Evolutionary conservation across 805 yeast genomes (phyloP), one percentile per base, ranked within the genome.

Genomic region (Wickerhamomyces canadensis): DNA sequence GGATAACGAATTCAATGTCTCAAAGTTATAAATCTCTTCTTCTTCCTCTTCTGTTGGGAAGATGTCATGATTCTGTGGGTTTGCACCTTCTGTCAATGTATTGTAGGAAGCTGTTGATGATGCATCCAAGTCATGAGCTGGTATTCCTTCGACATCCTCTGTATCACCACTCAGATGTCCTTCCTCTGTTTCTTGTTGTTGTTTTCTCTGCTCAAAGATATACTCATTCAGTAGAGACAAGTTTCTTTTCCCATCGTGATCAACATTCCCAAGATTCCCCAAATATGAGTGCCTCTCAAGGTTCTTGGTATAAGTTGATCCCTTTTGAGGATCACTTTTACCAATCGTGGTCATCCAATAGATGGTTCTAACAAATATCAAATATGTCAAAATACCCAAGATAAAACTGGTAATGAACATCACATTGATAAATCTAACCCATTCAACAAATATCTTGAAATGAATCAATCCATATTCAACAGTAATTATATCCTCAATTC

Each of bases 291-390:
- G 10, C 10, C 7, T 21, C 10, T 21, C 10, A 21, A 21, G 10
- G 23, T 21, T 10, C 10, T 10, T 10, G 23, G 23, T 21, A 25
- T 25, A 25, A 25, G n/a, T 25, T 25, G 9, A 13, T 6, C 9
- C 27, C 30, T 34, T 10, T 31, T 23, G n/a, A n/a, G n/a, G n/a
- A n/a, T n/a, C n/a, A n/a, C n/a, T n/a, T 16, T 43, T 41, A 12
- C 47, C 54, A 14, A 45, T 23, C 30, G 43, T 42, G 2, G 57
- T 52, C 25, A 47, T 17, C 49, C 51, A 40, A 23, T 47, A 52
- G 9, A 52, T 51, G 17, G 41, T 22, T 18, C 49, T 41, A 7
- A 52, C 36, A 6, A 40, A 23, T 1, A 46, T 43, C 29, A 47
- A 52, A 33, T 52, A 52, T 1, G 47, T 37, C n/a, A 44, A 30